Evolutionary conservation across 495 filamentous ascomycete genomes (phyloP).

Genomic region (Cercophora samala): DNA sequence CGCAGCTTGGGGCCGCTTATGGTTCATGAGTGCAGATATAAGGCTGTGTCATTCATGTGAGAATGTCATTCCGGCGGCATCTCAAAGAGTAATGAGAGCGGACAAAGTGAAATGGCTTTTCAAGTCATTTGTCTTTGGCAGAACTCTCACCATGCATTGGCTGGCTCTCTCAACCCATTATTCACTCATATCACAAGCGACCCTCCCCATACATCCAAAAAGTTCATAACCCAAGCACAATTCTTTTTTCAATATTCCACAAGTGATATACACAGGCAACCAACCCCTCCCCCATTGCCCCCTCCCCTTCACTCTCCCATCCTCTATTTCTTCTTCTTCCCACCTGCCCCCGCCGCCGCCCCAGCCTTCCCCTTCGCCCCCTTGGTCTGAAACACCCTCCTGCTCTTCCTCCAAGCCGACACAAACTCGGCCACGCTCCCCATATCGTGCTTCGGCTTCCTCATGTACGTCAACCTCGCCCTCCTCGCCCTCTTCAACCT

Average conservation of each 20-base stretch:
- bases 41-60: too few relatives aligned
- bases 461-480: conserved; percentile 87
- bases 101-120: too few relatives aligned
- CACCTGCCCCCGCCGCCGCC: neutral
- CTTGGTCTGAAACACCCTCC: conserved; percentile 29
- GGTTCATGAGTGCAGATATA: too few relatives aligned
- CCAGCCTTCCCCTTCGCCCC: conserved; percentile 17
- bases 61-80: too few relatives aligned
- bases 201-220: neutral
- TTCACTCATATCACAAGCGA: neutral
- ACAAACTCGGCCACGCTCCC: conserved; percentile 45
- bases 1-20: too few relatives aligned
- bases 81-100: too few relatives aligned
- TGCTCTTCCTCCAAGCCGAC: conserved; percentile 42
- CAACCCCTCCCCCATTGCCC: conserved; percentile 2
- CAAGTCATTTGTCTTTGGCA: too few relatives aligned
- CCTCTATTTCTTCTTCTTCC: conserved; percentile 21
- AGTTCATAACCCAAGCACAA: neutral
- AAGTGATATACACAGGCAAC: conserved; percentile 13
- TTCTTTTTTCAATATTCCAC: neutral
- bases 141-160: too few relatives aligned
- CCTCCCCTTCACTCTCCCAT: conserved; percentile 18
- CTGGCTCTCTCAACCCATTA: neutral
- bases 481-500: conserved; percentile 78
- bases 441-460: conserved; percentile 59